These are phyloP conservation scores for Talaromyces nanjingensis DNA, from an alignment of 495 filamentous ascomycete species.

Conservation along the genomic window DNA sequence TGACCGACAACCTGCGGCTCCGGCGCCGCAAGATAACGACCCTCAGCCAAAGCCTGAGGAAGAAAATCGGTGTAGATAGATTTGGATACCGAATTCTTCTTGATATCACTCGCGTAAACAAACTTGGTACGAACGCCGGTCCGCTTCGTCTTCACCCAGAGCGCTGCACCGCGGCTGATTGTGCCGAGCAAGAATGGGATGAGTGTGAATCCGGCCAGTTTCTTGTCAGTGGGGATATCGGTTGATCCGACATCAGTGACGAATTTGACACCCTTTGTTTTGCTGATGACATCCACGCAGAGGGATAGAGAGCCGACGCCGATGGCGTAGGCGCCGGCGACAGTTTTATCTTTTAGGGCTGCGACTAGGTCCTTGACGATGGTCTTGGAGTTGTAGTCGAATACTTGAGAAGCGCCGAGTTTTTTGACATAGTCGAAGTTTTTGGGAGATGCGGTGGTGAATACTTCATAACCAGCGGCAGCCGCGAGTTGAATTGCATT, in stretches of 20 bases:
- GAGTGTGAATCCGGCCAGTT: not conserved
- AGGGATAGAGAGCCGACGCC: not conserved
- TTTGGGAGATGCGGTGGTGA: constrained; percentile 35
- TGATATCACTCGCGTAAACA: constrained; percentile 3
- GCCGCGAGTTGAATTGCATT: constrained; percentile 35
- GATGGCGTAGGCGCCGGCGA: constrained; percentile 4
- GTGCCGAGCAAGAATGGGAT: not conserved
- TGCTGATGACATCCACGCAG: constrained; percentile 1
- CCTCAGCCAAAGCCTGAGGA: constrained; percentile 5
- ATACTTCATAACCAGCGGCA: constrained; percentile 35
- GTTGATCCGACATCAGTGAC: constrained; percentile 9
- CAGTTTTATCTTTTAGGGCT: not conserved
- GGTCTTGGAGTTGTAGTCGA: constrained; percentile 33
- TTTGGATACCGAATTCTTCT: not conserved
- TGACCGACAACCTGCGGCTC: constrained; percentile 3
- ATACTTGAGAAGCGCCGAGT: constrained; percentile 35
- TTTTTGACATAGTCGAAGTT: constrained; percentile 36
- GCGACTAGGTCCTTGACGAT: constrained; percentile 21
- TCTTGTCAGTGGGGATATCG: not conserved
- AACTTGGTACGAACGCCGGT: constrained; percentile 5
- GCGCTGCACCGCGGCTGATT: not conserved
- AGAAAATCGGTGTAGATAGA: constrained; percentile 7
- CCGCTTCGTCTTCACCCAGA: constrained; percentile 1
- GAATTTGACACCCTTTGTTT: not conserved
- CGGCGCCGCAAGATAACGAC: constrained; percentile 2